Percentiles rank a stretch among this genome's conserved stretches.
These are phyloP conservation scores for Neurospora sublineolata DNA, from an alignment of 495 filamentous ascomycete genomes.

Conservation along the genomic window DNA sequence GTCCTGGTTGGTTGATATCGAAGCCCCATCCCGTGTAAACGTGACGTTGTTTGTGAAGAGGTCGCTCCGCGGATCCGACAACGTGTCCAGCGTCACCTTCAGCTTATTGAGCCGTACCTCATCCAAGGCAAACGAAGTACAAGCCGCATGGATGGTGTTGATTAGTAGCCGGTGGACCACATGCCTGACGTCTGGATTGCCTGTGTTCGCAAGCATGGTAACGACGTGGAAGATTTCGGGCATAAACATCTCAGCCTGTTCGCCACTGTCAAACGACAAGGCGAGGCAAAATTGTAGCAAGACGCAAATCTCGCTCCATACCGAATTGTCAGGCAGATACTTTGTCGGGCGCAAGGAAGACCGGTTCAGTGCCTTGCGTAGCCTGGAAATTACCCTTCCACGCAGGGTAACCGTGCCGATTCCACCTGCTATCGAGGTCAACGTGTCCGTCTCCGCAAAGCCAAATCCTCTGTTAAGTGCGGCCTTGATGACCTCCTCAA, in stretches of 20 bases:
- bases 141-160: slow-evolving; percentile 54
- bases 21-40: slow-evolving; percentile 28
- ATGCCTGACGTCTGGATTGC: slow-evolving; percentile 40
- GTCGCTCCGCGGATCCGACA: slow-evolving; percentile 44
- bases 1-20: slow-evolving; percentile 38
- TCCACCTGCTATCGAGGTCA: slow-evolving; percentile 47
- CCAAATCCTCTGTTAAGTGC: slow-evolving; percentile 44
- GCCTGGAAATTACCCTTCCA: slow-evolving; percentile 47
- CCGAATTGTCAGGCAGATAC: slow-evolving; percentile 48
- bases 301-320: slow-evolving; percentile 54
- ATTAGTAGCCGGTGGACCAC: slow-evolving; percentile 49
- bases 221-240: slow-evolving; percentile 57
- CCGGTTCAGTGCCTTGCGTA: slow-evolving; percentile 52
- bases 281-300: slow-evolving; percentile 51
- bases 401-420: slow-evolving; percentile 51
- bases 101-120: slow-evolving; percentile 43
- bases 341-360: slow-evolving; percentile 51
- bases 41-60: slow-evolving; percentile 30
- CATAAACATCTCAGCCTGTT: slow-evolving; percentile 51
- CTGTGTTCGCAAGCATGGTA: slow-evolving; percentile 54
- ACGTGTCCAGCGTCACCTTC: slow-evolving; percentile 38
- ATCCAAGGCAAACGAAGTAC: slow-evolving; percentile 47
- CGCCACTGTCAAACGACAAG: slow-evolving; percentile 51
- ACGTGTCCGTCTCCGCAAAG: slow-evolving; percentile 45
- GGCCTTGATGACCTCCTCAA: slow-evolving; percentile 51